These are phyloP conservation scores for Flaveria trinervia DNA, from an alignment of 129 eudicot genomes.

Conservation along the genomic window DNA sequence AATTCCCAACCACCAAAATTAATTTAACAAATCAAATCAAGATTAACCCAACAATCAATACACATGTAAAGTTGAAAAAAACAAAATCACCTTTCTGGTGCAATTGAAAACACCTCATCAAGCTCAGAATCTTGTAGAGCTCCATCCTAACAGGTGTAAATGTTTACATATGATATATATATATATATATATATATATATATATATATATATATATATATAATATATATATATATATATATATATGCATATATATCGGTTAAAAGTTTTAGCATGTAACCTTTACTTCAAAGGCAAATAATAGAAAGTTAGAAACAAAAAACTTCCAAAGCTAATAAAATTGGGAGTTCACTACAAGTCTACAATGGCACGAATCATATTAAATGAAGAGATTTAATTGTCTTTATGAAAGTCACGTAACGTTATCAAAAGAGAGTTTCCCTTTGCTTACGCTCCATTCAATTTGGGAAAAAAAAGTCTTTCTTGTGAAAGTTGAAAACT, in stretches of 20 bases:
- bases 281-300: neutral
- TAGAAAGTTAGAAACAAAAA: constrained; percentile 1
- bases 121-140: constrained; percentile 67
- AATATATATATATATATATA: too few relatives aligned
- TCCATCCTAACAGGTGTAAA: constrained; percentile 64
- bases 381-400: constrained; percentile 10
- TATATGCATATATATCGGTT: constrained; percentile 20
- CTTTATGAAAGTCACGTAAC: neutral
- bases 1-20: too few relatives aligned
- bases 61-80: constrained; percentile 23
- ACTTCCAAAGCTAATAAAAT: neutral
- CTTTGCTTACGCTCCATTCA: neutral
- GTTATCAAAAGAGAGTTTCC: constrained; percentile 4
- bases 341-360: constrained; percentile 19
- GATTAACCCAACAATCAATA: neutral
- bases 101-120: constrained; percentile 88
- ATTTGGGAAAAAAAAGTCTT: neutral
- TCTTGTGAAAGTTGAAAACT: neutral
- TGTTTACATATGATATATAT: constrained; percentile 14
- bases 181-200: too few relatives aligned
- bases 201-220: too few relatives aligned
- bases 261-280: constrained; percentile 16
- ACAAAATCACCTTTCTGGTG: constrained; percentile 76
- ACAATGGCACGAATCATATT: neutral
- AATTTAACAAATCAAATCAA: too few relatives aligned